Conservation (phyloP, 306 rosid genomes). For the Quercus rubra region DNA sequence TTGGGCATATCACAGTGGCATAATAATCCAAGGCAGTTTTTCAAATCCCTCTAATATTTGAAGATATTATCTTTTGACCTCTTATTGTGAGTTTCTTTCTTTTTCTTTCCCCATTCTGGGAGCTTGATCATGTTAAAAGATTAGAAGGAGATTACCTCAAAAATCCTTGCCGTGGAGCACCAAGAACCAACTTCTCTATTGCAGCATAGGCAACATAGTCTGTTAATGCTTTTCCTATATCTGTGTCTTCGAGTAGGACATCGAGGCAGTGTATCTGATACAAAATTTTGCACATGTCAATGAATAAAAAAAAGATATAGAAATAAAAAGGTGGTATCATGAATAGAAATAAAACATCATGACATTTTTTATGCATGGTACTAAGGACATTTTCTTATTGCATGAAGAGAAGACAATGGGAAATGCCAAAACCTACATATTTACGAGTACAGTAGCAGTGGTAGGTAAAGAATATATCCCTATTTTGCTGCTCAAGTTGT, state of each 20-base stretch:
- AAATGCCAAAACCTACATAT: constrained; percentile 47
- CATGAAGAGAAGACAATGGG: neutral
- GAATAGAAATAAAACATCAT: neutral
- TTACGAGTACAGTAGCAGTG: constrained; percentile 96
- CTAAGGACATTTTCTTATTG: neutral
- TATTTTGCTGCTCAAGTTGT: constrained; percentile 45
- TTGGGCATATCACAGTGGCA: neutral
- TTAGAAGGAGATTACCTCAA: constrained; percentile 46
- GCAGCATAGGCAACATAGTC: constrained; percentile 80
- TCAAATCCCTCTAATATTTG: too few relatives aligned
- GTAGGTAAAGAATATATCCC: constrained; percentile 63
- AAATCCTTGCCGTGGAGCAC: constrained; percentile 74
- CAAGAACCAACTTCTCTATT: constrained; percentile 73
- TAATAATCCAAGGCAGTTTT: neutral
- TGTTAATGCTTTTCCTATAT: constrained; percentile 63
- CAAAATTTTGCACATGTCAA: neutral
- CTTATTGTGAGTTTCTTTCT: too few relatives aligned
- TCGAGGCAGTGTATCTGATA: constrained; percentile 80
- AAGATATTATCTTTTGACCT: too few relatives aligned
- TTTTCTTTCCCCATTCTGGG: too few relatives aligned
- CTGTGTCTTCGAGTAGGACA: constrained; percentile 74
- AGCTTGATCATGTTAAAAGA: too few relatives aligned
- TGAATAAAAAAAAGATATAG: neutral
- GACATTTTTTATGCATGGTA: neutral
- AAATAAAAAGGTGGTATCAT: neutral